Percentiles rank a stretch among this genome's conserved stretches.
Conservation (phyloP, 805 yeast genomes). For the Candida taoyuanica region DNA sequence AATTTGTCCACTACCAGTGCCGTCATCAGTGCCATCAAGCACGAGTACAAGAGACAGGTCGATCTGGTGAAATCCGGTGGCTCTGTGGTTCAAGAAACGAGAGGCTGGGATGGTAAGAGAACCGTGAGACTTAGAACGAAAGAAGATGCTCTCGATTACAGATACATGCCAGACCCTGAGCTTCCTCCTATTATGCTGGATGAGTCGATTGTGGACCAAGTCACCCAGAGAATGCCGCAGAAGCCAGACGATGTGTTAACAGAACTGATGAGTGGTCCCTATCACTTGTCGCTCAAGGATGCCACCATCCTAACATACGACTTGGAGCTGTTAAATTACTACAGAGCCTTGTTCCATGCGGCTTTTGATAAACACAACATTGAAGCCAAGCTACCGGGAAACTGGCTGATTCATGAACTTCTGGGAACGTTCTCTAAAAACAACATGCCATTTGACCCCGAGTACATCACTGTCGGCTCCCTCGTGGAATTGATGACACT, state of each 20-base stretch:
- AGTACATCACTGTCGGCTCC: slow-evolving; percentile 35
- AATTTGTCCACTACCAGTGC: slow-evolving; percentile 84
- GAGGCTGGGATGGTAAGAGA: slow-evolving; percentile 84
- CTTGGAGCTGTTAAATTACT: slow-evolving; percentile 49
- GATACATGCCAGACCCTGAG: slow-evolving; percentile 95
- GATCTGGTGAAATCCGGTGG: slow-evolving; percentile 35
- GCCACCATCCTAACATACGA: slow-evolving; percentile 63
- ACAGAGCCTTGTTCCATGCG: slow-evolving; percentile 36
- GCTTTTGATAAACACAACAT: slow-evolving; percentile 24
- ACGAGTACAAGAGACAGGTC: slow-evolving; percentile 71
- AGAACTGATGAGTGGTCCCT: slow-evolving; percentile 44
- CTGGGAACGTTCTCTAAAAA: slow-evolving; percentile 63
- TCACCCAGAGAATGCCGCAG: slow-evolving; percentile 43
- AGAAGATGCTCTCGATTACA: slow-evolving; percentile 78
- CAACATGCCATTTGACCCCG: slow-evolving; percentile 30
- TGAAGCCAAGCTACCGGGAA: slow-evolving; percentile 45
- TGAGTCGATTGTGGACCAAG: slow-evolving; percentile 36
- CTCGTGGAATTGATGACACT: slow-evolving; percentile 52
- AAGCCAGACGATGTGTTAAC: slow-evolving; percentile 58
- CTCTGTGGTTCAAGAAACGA: slow-evolving; percentile 53
- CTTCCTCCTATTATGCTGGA: slow-evolving; percentile 55
- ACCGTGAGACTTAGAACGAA: slow-evolving; percentile 71
- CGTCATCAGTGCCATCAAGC: slow-evolving; percentile 66
- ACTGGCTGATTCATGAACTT: slow-evolving; percentile 82
- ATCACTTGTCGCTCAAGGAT: slow-evolving; percentile 59